Evolutionary conservation across 2,329 filamentous ascomycete genomes (phyloP).

Genomic region (Aspergillus sp.): DNA sequence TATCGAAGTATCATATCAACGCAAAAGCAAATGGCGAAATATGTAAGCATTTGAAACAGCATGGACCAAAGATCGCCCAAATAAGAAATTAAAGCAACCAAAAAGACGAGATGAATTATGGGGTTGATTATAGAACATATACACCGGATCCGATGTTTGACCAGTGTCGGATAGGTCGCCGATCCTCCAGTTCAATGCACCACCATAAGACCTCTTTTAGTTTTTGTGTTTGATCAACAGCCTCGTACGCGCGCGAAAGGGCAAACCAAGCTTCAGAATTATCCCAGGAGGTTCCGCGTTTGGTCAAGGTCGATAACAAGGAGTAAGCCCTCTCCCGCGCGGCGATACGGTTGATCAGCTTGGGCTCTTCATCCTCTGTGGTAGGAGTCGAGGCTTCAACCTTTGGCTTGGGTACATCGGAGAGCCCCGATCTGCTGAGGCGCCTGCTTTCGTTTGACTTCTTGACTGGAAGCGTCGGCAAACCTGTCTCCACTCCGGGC

Average conservation of each 20-base stretch:
- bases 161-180: slow-evolving; percentile 77
- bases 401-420: slow-evolving; percentile 1
- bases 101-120: slow-evolving; percentile 6
- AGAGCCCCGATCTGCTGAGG: neutral
- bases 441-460: slow-evolving; percentile 8
- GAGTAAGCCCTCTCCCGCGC: slow-evolving; percentile 86
- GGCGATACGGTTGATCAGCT: slow-evolving; percentile 77
- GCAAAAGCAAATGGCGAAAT: slow-evolving; percentile 11
- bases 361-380: slow-evolving; percentile 54
- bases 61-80: slow-evolving; percentile 1
- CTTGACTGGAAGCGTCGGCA: slow-evolving; percentile 22
- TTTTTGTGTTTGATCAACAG: slow-evolving; percentile 80
- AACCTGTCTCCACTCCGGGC: slow-evolving; percentile 26
- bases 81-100: slow-evolving; percentile 3
- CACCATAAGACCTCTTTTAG: slow-evolving; percentile 95
- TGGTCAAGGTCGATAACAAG: slow-evolving; percentile 78
- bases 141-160: slow-evolving; percentile 65
- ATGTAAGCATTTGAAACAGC: slow-evolving; percentile 3
- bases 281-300: slow-evolving; percentile 85
- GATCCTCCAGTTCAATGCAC: slow-evolving; percentile 93
- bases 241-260: slow-evolving; percentile 82
- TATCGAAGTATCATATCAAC: slow-evolving; percentile 29
- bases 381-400: neutral
- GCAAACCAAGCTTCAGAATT: slow-evolving; percentile 90
- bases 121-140: slow-evolving; percentile 58